phyloP scores from a whole-genome alignment of 176 grass and related monocot species.

The Secale cereale region DNA sequence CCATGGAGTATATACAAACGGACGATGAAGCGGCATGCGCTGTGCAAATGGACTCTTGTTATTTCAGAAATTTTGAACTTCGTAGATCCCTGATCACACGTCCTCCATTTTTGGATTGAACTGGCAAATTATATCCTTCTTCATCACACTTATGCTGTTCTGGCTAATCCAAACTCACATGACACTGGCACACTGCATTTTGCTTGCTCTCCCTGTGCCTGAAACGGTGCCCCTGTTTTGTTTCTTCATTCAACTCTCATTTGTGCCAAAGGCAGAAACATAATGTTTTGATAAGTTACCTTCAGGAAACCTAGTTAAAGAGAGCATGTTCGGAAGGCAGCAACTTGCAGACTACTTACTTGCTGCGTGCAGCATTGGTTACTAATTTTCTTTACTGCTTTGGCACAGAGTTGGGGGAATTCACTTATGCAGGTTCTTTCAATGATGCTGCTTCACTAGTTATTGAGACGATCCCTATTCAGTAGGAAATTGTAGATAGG shows the following conservation, averaged over 20 bases:
- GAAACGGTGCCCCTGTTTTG: not conserved
- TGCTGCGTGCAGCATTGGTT: not conserved
- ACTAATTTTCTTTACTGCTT: conserved; percentile 23
- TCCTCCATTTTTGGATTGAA: not conserved
- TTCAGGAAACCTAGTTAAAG: not conserved
- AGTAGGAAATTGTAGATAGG: conserved; percentile 33
- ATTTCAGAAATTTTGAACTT: not conserved
- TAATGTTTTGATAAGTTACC: not conserved
- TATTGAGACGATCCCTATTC: not conserved
- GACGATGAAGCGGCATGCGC: not conserved
- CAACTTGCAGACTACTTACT: conserved; percentile 12
- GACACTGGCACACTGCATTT: not conserved
- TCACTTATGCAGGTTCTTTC: conserved; percentile 34
- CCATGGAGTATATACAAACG: not conserved
- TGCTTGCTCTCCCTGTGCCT: not conserved
- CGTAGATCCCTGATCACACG: not conserved
- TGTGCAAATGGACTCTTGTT: not conserved
- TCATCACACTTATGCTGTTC: not conserved
- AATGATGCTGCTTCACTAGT: not conserved
- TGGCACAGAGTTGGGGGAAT: not conserved
- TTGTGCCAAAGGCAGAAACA: not conserved
- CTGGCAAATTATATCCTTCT: not conserved
- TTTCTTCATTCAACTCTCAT: not conserved
- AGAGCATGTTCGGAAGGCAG: not conserved
- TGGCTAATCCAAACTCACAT: not conserved